Evolutionary conservation across 352 stramenopile genomes (phyloP), one percentile per base, ranked within the genome.

Genomic region (Pythium guiyangense): DNA sequence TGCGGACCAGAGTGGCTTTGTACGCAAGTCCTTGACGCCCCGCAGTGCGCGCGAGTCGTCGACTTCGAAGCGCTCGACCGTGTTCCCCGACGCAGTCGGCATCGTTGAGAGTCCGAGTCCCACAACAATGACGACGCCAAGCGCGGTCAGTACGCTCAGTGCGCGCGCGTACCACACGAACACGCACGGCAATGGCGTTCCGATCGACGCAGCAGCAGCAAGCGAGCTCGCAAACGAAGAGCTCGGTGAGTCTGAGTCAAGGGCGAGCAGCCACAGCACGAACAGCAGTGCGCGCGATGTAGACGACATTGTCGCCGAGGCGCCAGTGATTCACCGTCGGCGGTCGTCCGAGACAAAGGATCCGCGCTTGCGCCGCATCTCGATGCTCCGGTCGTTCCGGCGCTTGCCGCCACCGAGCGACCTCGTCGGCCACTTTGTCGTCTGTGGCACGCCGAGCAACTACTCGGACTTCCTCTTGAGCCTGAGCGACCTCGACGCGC

Each of bases 391-490:
- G 15, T 73, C 72, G 25, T 61, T 80, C 44, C 52, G 54, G 6
- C 50, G 70, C 6, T 49, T 49, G 25, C 29, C 62, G 1, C 68
- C 76, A 1, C 79, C 82, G n/a, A 15, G 20, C 34, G 22, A 45
- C 70, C 29, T 46, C 87, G 0, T 50, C 17, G 27, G 67, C 5
- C 79, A 90, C 58, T 87, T 75, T n/a, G 79, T 92, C 0, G 58
- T 89, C 0, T 92, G 82, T 18, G 79, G 82, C 9, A 84, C 70
- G 1, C 79, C 79, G 6, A 87, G 70, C 50, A 86, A 68, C 39
- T 87, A 87, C 49, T 20, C 64, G 0, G 73, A 82, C 2, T 77
- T 92, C 27, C 54, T 92, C 11, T 52, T 62, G 4, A 87, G 73
- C 25, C 45, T 92, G 26, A 64, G 57, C 4, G 79, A 88, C 49